Evolutionary conservation across 352 stramenopile species (phyloP), one percentile per base, ranked within the genome.

Genomic region (Globisporangium recalcitrans): DNA sequence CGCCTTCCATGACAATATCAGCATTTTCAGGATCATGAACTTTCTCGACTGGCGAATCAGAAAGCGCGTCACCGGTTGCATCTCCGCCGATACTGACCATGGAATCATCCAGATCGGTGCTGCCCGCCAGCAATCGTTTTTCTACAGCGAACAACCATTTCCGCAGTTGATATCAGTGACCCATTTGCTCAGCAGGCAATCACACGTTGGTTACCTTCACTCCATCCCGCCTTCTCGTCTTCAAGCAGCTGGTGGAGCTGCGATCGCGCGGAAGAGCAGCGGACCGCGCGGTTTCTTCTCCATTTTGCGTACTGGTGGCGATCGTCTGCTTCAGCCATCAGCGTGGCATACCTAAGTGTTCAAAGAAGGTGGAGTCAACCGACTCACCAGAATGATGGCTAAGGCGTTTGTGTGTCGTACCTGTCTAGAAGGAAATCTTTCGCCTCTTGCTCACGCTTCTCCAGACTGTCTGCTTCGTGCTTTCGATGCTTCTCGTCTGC

Each of bases 251-350:
- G n/a, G 46, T 53, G 34, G 24, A 88, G 63, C 51, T 80, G 58
- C 22, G 62, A 34, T 24, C 72, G 74, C 31, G 77, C 68, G 4
- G 58, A 59, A 26, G 77, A 65, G 58, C 85, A 71, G 1, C 79
- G 73, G 32, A 78, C 24, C 44, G 75, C 74, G 56, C 77, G 74
- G 69, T 78, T 54, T 38, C 75, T 70, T 22, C 77, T 74, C 79
- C 79, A 88, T 22, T 71, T 80, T 65, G 85, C 83, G 55, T 86
- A 86, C 16, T 71, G 63, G 59, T 78, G 71, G 19, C 68, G 68
- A 55, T 77, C 55, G 48, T 86, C 69, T 19, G 69, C 71, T 46
- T 65, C 73, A 21, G 31, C 48, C 52, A 81, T 72, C 7, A 86
- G 53, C 14, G 46, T 52, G 3, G 65, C 62, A 57, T 85, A 78